Conservation (phyloP, 306 rosid species). For the Ormosia semicastrata region DNA sequence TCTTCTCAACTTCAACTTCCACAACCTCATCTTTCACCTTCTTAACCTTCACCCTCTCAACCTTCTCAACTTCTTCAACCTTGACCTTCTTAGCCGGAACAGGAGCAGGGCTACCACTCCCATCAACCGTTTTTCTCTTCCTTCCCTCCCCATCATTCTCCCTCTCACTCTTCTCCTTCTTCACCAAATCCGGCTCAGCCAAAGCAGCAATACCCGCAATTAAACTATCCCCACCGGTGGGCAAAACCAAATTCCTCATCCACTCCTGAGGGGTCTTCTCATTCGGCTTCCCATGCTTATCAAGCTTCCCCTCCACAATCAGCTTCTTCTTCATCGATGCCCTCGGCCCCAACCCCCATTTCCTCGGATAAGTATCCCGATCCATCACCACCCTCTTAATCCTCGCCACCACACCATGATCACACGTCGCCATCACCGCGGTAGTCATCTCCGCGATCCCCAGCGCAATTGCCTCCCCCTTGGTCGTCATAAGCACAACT, state of each 20-base stretch:
- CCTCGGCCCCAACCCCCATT: conserved; percentile 85
- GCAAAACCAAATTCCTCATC: conserved; percentile 62
- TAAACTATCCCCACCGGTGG: conserved; percentile 58
- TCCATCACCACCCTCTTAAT: conserved; percentile 94
- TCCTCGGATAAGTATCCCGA: conserved; percentile 81
- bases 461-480: conserved; percentile 80
- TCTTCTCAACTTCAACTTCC: conserved; percentile 46
- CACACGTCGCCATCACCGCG: conserved; percentile 86
- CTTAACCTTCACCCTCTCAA: conserved; percentile 25
- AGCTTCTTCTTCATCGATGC: conserved; percentile 81
- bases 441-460: conserved; percentile 93
- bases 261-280: conserved; percentile 71
- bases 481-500: conserved; percentile 80
- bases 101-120: conserved; percentile 27
- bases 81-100: conserved; percentile 56
- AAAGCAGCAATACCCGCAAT: conserved; percentile 64
- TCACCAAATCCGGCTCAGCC: not conserved
- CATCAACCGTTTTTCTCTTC: conserved; percentile 52
- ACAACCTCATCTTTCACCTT: conserved; percentile 20
- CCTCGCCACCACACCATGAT: conserved; percentile 82
- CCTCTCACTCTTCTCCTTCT: conserved; percentile 21
- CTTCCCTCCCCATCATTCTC: conserved; percentile 38
- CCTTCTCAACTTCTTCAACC: conserved; percentile 36
- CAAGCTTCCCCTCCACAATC: conserved; percentile 65
- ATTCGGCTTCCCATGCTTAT: conserved; percentile 79